phyloP scores from a whole-genome alignment of 202 grass and related monocot genomes.

The Schoenoplectus tabernaemontani region DNA sequence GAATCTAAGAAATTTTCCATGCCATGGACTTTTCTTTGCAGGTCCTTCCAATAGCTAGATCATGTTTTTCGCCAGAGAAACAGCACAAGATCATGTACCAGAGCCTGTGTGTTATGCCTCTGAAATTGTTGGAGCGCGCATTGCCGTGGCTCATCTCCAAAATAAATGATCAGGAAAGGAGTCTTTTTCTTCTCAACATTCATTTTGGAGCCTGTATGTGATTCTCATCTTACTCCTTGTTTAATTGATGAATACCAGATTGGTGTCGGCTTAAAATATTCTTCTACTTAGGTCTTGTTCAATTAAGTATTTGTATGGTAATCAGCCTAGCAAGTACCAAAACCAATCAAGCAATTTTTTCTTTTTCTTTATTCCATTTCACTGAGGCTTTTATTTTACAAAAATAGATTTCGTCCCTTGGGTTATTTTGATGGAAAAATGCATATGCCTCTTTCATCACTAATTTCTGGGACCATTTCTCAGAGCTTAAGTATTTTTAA shows the following conservation, averaged over 20 bases:
- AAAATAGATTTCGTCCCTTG: neutral
- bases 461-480: neutral
- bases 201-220: conserved; percentile 27
- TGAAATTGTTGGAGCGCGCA: conserved; percentile 76
- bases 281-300: neutral
- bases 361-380: neutral
- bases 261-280: neutral
- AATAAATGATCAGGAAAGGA: conserved; percentile 60
- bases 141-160: conserved; percentile 81
- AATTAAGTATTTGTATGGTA: neutral
- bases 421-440: neutral
- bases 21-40: conserved; percentile 9
- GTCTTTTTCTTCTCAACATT: conserved; percentile 81
- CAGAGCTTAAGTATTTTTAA: neutral
- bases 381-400: neutral
- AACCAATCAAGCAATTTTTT: neutral
- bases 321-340: neutral
- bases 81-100: conserved; percentile 73
- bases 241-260: neutral
- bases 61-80: conserved; percentile 64
- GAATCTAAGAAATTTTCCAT: conserved; percentile 7
- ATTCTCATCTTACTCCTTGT: neutral
- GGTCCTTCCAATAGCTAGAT: conserved; percentile 90
- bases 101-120: conserved; percentile 78
- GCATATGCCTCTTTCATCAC: neutral